phyloP scores from a whole-genome alignment of 768 basidiomycete genomes.

The Trametes cingulata region DNA sequence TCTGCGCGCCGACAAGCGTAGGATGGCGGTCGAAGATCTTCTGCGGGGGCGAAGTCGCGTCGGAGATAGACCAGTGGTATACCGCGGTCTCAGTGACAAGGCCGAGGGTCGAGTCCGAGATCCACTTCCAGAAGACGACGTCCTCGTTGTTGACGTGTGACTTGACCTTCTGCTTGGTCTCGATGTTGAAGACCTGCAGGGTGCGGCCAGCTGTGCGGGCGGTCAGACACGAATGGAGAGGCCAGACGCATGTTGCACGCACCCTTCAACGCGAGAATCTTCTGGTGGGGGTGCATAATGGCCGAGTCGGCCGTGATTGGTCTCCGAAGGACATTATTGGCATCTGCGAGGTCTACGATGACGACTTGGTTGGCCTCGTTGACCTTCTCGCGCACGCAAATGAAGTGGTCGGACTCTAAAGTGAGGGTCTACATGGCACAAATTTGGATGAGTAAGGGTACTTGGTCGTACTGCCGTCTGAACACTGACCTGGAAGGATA shows the following conservation, averaged over 20 bases:
- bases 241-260: conserved; percentile 20
- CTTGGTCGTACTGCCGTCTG: conserved; percentile 30
- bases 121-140: conserved; percentile 99
- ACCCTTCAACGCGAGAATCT: conserved; percentile 96
- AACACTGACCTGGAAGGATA: conserved; percentile 83
- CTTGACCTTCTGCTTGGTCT: conserved; percentile 96
- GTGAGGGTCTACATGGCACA: conserved; percentile 69
- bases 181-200: conserved; percentile 97
- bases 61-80: conserved; percentile 84
- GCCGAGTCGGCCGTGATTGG: conserved; percentile 99
- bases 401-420: conserved; percentile 96
- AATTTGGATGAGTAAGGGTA: neutral
- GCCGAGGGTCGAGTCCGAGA: conserved; percentile 86
- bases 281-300: conserved; percentile 96
- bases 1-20: conserved; percentile 91
- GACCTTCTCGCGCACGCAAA: conserved; percentile 95
- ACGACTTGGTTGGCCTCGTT: conserved; percentile 97
- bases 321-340: conserved; percentile 94
- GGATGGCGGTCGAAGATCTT: conserved; percentile 97
- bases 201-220: conserved; percentile 75
- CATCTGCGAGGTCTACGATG: conserved; percentile 96
- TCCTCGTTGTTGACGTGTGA: conserved; percentile 93
- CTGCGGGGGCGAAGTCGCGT: conserved; percentile 76
- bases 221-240: neutral
- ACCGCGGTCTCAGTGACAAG: conserved; percentile 94